Conservation (phyloP, 148 eudicot species). For the Rhododendron ferrugineum region DNA sequence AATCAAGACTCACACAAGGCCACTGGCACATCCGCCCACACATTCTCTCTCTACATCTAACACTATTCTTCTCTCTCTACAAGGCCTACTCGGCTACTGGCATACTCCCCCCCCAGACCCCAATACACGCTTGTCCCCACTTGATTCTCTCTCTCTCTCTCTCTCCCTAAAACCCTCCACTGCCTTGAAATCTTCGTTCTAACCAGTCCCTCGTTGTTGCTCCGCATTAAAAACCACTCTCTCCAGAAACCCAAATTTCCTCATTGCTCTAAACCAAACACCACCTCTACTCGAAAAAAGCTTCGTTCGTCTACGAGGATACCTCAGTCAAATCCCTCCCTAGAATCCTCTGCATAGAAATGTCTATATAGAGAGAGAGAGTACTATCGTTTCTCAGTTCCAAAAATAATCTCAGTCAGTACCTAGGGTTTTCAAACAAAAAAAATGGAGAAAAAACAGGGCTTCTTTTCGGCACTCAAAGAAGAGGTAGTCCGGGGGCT, state of each 20-base stretch:
- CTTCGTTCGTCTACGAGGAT: slow-evolving; percentile 10
- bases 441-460: slow-evolving; percentile 64
- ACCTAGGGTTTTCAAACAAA: not conserved
- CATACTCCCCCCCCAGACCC: not conserved
- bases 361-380: not conserved
- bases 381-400: not conserved
- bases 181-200: not conserved
- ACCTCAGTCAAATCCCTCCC: not conserved
- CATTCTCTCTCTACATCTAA: not conserved
- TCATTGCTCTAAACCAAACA: too few species aligned
- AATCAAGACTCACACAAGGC: too few species aligned
- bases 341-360: not conserved
- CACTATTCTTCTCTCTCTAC: slow-evolving; percentile 3
- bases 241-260: not conserved
- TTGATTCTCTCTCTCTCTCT: not conserved
- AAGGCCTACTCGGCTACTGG: not conserved
- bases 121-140: not conserved
- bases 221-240: not conserved
- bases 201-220: not conserved
- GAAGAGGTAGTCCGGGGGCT: slow-evolving; percentile 74
- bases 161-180: not conserved
- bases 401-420: not conserved
- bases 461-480: slow-evolving; percentile 69
- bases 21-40: not conserved
- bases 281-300: not conserved